A percentile compares a stretch with the other conserved stretches of the same genome.
Evolutionary conservation across 2,329 filamentous ascomycete genomes (phyloP).

Genomic region (Claviceps arundinis): DNA sequence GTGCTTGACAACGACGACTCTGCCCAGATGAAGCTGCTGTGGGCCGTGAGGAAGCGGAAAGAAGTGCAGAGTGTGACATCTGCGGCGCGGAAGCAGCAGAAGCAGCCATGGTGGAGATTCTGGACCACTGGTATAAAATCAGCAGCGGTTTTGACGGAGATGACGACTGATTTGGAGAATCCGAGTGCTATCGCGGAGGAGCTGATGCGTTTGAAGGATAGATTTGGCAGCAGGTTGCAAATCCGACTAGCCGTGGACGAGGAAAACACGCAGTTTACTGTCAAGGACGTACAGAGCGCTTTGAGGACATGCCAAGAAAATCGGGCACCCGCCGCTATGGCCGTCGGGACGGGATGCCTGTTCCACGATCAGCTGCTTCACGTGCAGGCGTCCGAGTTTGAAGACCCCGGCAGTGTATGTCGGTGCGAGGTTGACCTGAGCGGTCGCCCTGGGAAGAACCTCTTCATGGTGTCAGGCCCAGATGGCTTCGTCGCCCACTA

Average conservation of each 20-base stretch:
- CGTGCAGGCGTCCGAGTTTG: conserved; percentile 18
- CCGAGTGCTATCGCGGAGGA: conserved; percentile 44
- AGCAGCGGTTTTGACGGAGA: conserved; percentile 8
- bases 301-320: conserved; percentile 8
- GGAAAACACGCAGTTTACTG: conserved; percentile 54
- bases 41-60: conserved; percentile 55
- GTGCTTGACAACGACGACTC: conserved; percentile 31
- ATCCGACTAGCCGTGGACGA: conserved; percentile 76
- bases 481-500: conserved; percentile 77
- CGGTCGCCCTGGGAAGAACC: conserved; percentile 33
- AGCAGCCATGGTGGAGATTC: conserved; percentile 14
- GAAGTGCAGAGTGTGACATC: conserved; percentile 27
- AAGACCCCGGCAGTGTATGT: conserved; percentile 13
- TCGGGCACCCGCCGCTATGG: not conserved
- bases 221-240: conserved; percentile 40
- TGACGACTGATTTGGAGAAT: conserved; percentile 11
- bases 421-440: conserved; percentile 11
- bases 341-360: conserved; percentile 10
- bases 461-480: conserved; percentile 80
- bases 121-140: conserved; percentile 4
- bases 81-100: not conserved
- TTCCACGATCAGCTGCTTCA: conserved; percentile 20
- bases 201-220: conserved; percentile 47
- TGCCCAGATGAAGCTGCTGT: conserved; percentile 54
- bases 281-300: conserved; percentile 30